Evolutionary conservation across 2,329 filamentous ascomycete genomes (phyloP).

Genomic region (Aspergillus tamarii): DNA sequence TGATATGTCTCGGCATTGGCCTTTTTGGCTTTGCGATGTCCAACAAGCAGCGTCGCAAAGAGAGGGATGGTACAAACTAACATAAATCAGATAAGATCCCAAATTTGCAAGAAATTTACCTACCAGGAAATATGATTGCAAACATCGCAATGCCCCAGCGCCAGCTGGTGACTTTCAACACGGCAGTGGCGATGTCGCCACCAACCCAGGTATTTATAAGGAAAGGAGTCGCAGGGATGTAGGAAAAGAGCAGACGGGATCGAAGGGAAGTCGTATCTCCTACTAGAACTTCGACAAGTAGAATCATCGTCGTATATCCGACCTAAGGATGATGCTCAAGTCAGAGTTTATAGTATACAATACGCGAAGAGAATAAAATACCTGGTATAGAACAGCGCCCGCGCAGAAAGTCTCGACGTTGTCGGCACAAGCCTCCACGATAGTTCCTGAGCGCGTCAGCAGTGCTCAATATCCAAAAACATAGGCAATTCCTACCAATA

Average conservation of each 20-base stretch:
- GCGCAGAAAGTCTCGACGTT: constrained; percentile 58
- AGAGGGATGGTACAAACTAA: constrained; percentile 57
- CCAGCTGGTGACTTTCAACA: constrained; percentile 58
- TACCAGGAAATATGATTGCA: constrained; percentile 60
- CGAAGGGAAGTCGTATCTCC: constrained; percentile 67
- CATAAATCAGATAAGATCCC: not conserved
- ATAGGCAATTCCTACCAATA: constrained; percentile 36
- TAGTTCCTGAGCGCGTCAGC: constrained; percentile 44
- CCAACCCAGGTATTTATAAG: constrained; percentile 67
- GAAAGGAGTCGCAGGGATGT: constrained; percentile 63
- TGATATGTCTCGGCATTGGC: constrained; percentile 50
- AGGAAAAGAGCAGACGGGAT: constrained; percentile 66
- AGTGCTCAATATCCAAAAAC: not conserved
- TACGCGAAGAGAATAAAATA: constrained; percentile 11
- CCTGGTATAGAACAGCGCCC: constrained; percentile 63
- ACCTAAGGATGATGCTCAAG: constrained; percentile 38
- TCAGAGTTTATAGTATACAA: not conserved
- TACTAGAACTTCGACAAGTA: constrained; percentile 67
- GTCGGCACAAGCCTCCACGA: constrained; percentile 58
- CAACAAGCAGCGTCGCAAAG: constrained; percentile 55
- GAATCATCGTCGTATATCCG: constrained; percentile 64
- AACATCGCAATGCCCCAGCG: constrained; percentile 68
- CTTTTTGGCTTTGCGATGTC: constrained; percentile 57
- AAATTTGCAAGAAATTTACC: not conserved
- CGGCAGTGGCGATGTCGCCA: constrained; percentile 58